A percentile compares a stretch with the other conserved stretches of the same genome.
Evolutionary conservation across 768 basidiomycete species (phyloP).

Genomic region (Termitomyces sp.): DNA sequence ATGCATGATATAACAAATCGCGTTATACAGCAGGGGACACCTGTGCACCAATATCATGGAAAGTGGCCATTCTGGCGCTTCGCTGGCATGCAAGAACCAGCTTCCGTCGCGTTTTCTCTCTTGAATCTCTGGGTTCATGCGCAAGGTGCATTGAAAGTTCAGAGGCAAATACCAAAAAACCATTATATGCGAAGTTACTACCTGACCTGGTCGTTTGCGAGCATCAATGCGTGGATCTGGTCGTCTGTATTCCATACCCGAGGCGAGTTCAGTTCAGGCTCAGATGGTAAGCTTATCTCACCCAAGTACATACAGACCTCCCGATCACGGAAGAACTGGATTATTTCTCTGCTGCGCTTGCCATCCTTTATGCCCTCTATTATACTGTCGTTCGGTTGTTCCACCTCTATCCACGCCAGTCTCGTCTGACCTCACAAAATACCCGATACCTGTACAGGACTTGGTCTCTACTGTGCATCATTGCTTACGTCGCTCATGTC

Average conservation of each 20-base stretch:
- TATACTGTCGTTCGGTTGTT: slow-evolving; percentile 72
- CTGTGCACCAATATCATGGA: slow-evolving; percentile 79
- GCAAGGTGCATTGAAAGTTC: slow-evolving; percentile 48
- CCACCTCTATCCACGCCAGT: slow-evolving; percentile 54
- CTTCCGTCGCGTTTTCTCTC: slow-evolving; percentile 87
- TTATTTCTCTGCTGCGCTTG: slow-evolving; percentile 89
- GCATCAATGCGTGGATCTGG: slow-evolving; percentile 92
- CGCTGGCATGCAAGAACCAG: slow-evolving; percentile 90
- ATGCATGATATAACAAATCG: slow-evolving; percentile 72
- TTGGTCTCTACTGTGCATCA: slow-evolving; percentile 49
- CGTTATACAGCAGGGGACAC: slow-evolving; percentile 34
- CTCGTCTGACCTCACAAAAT: slow-evolving; percentile 19
- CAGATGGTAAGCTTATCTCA: background rate
- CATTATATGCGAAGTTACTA: slow-evolving; percentile 76
- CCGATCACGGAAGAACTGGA: slow-evolving; percentile 85
- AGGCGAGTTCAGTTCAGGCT: slow-evolving; percentile 45
- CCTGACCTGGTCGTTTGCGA: slow-evolving; percentile 57
- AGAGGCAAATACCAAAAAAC: slow-evolving; percentile 35
- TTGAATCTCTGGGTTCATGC: slow-evolving; percentile 77
- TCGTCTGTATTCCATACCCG: slow-evolving; percentile 88
- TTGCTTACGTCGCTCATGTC: slow-evolving; percentile 65
- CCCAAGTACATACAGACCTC: slow-evolving; percentile 48
- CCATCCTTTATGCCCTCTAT: slow-evolving; percentile 80
- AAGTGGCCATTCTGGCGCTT: slow-evolving; percentile 97
- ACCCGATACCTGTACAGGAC: slow-evolving; percentile 15